Evolutionary conservation across 2,329 filamentous ascomycete species (phyloP).

Genomic region (Stylonectria norvegica): DNA sequence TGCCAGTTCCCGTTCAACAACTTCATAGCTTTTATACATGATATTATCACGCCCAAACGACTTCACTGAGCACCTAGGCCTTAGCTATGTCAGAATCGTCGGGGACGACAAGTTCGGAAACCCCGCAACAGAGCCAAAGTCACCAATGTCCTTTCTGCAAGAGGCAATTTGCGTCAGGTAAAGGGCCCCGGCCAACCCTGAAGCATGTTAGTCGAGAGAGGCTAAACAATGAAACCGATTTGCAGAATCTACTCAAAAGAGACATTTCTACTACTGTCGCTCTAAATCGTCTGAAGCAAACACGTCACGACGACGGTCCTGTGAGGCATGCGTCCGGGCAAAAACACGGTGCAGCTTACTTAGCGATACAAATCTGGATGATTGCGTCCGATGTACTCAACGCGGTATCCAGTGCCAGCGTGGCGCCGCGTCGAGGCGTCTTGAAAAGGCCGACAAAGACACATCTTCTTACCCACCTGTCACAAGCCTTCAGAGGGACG

Average conservation of each 20-base stretch:
- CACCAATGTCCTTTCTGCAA: slow-evolving; percentile 5
- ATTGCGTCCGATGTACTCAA: neutral
- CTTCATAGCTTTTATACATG: no score
- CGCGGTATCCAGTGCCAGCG: neutral
- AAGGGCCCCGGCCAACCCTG: neutral
- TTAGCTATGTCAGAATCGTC: no score
- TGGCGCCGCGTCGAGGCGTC: neutral
- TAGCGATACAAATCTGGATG: neutral
- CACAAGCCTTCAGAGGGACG: no score
- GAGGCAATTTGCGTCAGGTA: slow-evolving; percentile 2
- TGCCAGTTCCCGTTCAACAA: no score
- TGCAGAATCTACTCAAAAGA: slow-evolving; percentile 6
- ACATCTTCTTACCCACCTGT: no score
- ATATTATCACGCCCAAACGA: no score
- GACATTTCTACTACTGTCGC: slow-evolving; percentile 9
- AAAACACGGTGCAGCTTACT: slow-evolving; percentile 5
- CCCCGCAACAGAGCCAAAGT: no score
- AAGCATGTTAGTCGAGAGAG: neutral
- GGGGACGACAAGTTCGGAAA: no score
- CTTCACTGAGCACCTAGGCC: no score
- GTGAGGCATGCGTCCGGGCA: slow-evolving; percentile 4
- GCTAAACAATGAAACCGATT: neutral
- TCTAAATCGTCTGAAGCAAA: slow-evolving; percentile 1
- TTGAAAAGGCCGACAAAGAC: no score
- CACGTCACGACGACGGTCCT: slow-evolving; percentile 3